Conservation (phyloP, 2,329 filamentous ascomycete genomes). For the Lecanoromycetidae sp. region DNA sequence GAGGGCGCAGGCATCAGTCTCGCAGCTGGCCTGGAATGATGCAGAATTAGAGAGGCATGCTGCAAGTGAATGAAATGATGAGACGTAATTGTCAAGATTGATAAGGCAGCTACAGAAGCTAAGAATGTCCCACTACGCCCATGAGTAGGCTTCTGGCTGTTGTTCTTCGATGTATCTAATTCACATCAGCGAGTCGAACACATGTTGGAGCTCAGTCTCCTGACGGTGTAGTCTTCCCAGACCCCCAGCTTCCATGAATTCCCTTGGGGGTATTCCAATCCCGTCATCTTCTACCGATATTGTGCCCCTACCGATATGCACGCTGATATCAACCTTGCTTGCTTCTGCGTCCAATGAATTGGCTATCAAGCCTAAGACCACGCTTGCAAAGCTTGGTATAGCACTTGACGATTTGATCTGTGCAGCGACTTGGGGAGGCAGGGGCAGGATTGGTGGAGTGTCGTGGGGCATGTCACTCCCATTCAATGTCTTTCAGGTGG, state of each 20-base stretch:
- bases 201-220: constrained; percentile 24
- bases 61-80: constrained; percentile 49
- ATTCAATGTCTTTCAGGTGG: too few relatives aligned
- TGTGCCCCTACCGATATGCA: constrained; percentile 64
- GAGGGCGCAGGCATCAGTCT: constrained; percentile 50
- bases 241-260: constrained; percentile 60
- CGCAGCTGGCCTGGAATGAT: constrained; percentile 54
- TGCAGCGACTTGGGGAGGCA: constrained; percentile 58
- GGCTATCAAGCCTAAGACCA: constrained; percentile 59
- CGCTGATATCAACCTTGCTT: constrained; percentile 51
- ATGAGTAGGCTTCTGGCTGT: constrained; percentile 38
- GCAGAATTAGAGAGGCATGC: constrained; percentile 55
- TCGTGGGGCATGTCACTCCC: background rate
- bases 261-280: constrained; percentile 56
- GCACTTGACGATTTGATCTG: constrained; percentile 77
- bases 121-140: constrained; percentile 65
- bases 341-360: constrained; percentile 78
- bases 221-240: constrained; percentile 62
- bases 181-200: constrained; percentile 4
- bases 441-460: constrained; percentile 19
- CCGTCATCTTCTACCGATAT: constrained; percentile 82
- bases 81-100: constrained; percentile 65
- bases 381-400: constrained; percentile 62
- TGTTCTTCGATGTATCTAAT: constrained; percentile 67
- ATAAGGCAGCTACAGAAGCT: constrained; percentile 61